Evolutionary conservation across 495 filamentous ascomycete species (phyloP).

Genomic region (Chaetomium tenue): DNA sequence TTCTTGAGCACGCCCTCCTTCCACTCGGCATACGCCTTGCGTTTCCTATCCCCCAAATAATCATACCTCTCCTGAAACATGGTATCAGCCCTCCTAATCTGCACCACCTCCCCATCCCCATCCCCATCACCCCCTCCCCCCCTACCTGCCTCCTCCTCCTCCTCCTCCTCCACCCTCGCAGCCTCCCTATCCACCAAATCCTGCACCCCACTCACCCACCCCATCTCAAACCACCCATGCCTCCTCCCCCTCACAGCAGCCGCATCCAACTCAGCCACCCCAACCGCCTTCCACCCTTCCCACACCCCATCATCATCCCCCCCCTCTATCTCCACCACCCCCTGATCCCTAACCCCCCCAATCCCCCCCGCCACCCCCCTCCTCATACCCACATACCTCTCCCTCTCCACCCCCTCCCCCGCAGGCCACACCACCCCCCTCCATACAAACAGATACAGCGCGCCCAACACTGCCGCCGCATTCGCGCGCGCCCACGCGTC

Average conservation of each 20-base stretch:
- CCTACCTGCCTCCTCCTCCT: conserved; percentile 28
- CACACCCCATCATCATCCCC: conserved; percentile 38
- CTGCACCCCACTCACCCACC: conserved; percentile 60
- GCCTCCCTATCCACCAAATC: conserved; percentile 39
- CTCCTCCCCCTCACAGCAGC: conserved; percentile 58
- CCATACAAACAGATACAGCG: conserved; percentile 63
- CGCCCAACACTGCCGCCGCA: conserved; percentile 58
- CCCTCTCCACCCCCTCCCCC: conserved; percentile 37
- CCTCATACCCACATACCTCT: conserved; percentile 41
- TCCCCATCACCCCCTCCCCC: conserved; percentile 26
- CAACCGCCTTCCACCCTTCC: conserved; percentile 47
- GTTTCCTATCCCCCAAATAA: conserved; percentile 68
- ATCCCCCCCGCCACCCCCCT: conserved; percentile 43
- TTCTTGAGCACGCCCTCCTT: conserved; percentile 60
- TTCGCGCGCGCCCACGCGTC: conserved; percentile 56
- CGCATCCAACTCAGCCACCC: conserved; percentile 55
- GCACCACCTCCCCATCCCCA: conserved; percentile 33
- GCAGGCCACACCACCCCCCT: conserved; percentile 41
- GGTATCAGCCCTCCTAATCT: conserved; percentile 56
- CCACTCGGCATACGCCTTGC: conserved; percentile 69
- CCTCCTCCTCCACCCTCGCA: conserved; percentile 16
- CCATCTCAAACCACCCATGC: conserved; percentile 61
- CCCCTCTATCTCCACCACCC: conserved; percentile 31
- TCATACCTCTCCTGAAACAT: conserved; percentile 87
- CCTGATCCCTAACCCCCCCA: conserved; percentile 37